Evolutionary conservation across 176 grass and related monocot species (phyloP).

Genomic region (Hordeum marinum): DNA sequence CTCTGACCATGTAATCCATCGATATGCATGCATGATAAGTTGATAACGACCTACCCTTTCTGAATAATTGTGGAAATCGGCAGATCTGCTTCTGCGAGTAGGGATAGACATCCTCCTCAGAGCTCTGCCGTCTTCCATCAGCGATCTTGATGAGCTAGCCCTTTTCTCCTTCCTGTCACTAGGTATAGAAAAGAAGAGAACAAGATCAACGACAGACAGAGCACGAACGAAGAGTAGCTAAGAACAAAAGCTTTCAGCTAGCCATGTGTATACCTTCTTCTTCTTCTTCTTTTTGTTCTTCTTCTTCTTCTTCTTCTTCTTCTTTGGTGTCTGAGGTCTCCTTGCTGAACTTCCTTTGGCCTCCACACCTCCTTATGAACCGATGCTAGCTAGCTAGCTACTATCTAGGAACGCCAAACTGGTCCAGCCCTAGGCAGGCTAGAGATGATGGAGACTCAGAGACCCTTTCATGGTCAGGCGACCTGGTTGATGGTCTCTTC

Average conservation of each 20-base stretch:
- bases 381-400: neutral
- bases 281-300: too few species aligned
- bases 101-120: conserved; percentile 26
- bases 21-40: neutral
- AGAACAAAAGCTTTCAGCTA: neutral
- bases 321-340: neutral
- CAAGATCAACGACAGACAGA: neutral
- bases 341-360: neutral
- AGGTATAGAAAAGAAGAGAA: neutral
- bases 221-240: neutral
- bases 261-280: neutral
- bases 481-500: conserved; percentile 19
- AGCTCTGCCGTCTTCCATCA: conserved; percentile 34
- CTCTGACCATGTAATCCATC: neutral
- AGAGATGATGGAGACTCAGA: conserved; percentile 28
- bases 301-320: conserved; percentile 12
- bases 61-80: conserved; percentile 80
- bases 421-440: conserved; percentile 32
- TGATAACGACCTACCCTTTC: conserved; percentile 42
- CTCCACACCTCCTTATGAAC: conserved; percentile 24
- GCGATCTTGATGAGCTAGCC: neutral
- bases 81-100: conserved; percentile 49
- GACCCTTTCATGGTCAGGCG: conserved; percentile 17
- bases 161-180: conserved; percentile 8
- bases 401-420: conserved; percentile 10